Evolutionary conservation across 495 filamentous ascomycete genomes (phyloP), one percentile per base, ranked within the genome.

Genomic region (Penicillium crystallinum): DNA sequence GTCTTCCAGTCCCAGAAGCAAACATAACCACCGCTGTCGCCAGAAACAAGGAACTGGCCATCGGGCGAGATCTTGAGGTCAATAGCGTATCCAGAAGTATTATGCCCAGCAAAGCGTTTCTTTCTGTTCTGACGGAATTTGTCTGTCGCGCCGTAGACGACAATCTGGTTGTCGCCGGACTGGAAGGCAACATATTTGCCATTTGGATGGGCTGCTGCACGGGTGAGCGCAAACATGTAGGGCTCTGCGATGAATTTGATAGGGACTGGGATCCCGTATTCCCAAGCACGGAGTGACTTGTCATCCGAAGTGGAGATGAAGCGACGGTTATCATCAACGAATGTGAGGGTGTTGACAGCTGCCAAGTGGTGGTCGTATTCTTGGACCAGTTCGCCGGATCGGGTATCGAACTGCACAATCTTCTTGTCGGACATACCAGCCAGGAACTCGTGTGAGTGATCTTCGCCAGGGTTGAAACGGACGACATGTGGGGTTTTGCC

Each of bases 1-100:
- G 90, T 96, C 82, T 97, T 98, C 84, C 89, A 97, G 68, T 97
- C 92, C 91, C 91, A 98, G 73, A 96, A 96, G 69, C 89, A 96
- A 38, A 92, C 84, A 59, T 80, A 96, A 19, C 93, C 93, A 34
- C 77, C 90, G 34, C 77, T 85, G 66, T 97, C 95, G 48, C 93
- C 93, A 30, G 79, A 85, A 11, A 77, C 82, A 44, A 97, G 76
- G 63, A 96, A 90, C 62, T 91, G 87, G 3, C 93, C 93, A 62
- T 97, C 93, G 1, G 93, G 93, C 49, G 82, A 88, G 68, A 91
- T 86, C 34, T 84, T 84, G 42, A 98, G 77, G 59, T 96, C 93
- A 58, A 96, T 88, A 22, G 87, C 91, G 63, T 95, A 96, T 12
- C 93, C 93, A 1, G 91, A 89, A 49, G 87, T 95, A 66, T 97